A percentile compares a stretch with the other conserved stretches of the same genome.
phyloP scores from a whole-genome alignment of 768 basidiomycete species.

The Macrolepiota fuliginosa region DNA sequence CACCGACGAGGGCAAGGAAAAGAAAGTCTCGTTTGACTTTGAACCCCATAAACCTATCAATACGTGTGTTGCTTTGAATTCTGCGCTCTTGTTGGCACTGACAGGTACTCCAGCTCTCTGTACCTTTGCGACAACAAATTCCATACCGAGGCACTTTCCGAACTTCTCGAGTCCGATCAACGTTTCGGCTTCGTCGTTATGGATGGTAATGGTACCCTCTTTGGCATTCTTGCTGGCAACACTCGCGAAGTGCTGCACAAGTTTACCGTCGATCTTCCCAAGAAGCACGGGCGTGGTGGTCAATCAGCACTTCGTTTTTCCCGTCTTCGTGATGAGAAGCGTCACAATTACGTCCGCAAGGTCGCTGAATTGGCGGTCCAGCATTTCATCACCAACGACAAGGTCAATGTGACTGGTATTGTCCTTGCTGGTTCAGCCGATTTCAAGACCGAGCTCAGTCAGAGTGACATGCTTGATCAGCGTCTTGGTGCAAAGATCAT shows the following conservation, averaged over 20 bases:
- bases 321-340: slow-evolving; percentile 97
- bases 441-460: slow-evolving; percentile 97
- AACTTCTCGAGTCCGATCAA: slow-evolving; percentile 94
- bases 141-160: slow-evolving; percentile 96
- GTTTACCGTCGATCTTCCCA: slow-evolving; percentile 97
- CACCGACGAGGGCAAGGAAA: slow-evolving; percentile 99
- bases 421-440: slow-evolving; percentile 97
- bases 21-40: slow-evolving; percentile 98
- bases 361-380: slow-evolving; percentile 97
- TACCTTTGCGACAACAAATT: slow-evolving; percentile 99
- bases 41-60: slow-evolving; percentile 99
- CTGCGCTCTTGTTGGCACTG: not conserved
- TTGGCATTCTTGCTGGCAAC: slow-evolving; percentile 94
- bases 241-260: slow-evolving; percentile 97
- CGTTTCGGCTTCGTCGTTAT: slow-evolving; percentile 99
- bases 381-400: slow-evolving; percentile 97
- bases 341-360: slow-evolving; percentile 99
- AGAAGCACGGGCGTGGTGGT: slow-evolving; percentile 99
- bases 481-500: slow-evolving; percentile 89
- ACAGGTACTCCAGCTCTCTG: slow-evolving; percentile 60
- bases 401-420: slow-evolving; percentile 95
- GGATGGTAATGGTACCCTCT: slow-evolving; percentile 98
- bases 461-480: slow-evolving; percentile 94
- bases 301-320: slow-evolving; percentile 99
- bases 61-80: slow-evolving; percentile 57